Evolutionary conservation across 352 stramenopile genomes (phyloP), one percentile per base, ranked within the genome.

Genomic region (Pythium sp.): DNA sequence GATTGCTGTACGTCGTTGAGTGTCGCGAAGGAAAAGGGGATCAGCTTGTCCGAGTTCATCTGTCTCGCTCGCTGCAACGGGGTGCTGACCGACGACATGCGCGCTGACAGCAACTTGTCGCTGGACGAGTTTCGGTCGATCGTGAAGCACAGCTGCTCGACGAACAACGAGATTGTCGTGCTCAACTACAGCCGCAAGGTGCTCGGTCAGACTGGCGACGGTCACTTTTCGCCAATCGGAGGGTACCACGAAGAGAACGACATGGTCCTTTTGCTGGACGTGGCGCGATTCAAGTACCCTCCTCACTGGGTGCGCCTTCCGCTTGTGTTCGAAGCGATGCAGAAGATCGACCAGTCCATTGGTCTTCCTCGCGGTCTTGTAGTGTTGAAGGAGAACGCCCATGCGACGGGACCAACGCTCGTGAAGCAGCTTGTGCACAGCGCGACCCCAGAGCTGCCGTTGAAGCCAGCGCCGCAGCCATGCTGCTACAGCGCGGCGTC

Each of bases 211-310:
- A 99, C 96, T 1, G 97, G 97, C 36, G 86, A 87, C 60, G 97
- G 97, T 18, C 97, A 99, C 74, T 99, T 99, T 72, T 98, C 90
- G 32, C 97, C 97, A 15, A 93, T 99, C 65, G 97, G 89, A 57
- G 97, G 93, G 2, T 99, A 99, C 76, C 86, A 99, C 74, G 76
- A 78, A 56, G 81, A 80, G 71, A 84, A 86, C 12, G 95, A 98
- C 53, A 91, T 93, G 81, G 93, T 98, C 46, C 77, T 99, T 14
- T 84, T 99, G 38, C 80, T 99, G 65, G 97, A 99, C 71, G 96
- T 97, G 11, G 94, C 96, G 32, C 78, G 94, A 20, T 98, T 98
- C 82, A 98, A 98, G 77, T 99, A 99, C 74, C 89, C 95, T 30
- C 96, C 97, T 41, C 84, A 92, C 67, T 92, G 84, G 84, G 79